These are phyloP conservation scores for Epichloe gansuensis DNA, from an alignment of 2,329 filamentous ascomycete species.

Conservation along the genomic window DNA sequence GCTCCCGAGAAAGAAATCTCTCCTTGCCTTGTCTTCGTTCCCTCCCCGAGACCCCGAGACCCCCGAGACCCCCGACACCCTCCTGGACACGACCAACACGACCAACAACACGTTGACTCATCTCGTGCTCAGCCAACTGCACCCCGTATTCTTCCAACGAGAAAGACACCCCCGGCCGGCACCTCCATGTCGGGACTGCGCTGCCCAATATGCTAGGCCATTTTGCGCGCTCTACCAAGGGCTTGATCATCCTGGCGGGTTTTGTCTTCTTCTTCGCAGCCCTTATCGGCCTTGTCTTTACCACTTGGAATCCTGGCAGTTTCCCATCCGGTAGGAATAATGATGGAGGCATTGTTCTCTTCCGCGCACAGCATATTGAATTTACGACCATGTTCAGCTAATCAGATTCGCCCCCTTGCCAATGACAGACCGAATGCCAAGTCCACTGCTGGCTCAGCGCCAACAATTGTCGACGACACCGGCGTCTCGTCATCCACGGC, in stretches of 20 bases:
- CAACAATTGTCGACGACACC: neutral
- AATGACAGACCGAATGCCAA: neutral
- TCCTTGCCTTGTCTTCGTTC: too few species aligned
- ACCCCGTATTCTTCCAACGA: neutral
- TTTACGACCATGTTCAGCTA: neutral
- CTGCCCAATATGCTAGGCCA: conserved; percentile 14
- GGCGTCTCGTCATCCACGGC: neutral
- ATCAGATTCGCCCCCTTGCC: neutral
- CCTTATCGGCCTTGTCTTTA: conserved; percentile 20
- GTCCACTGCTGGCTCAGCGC: neutral
- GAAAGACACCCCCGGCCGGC: neutral
- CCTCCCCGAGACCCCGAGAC: too few species aligned
- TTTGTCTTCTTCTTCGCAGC: conserved; percentile 20
- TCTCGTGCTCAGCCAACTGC: neutral
- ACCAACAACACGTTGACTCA: too few species aligned
- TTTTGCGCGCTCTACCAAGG: conserved; percentile 19
- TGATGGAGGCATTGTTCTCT: neutral
- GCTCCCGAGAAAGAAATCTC: too few species aligned
- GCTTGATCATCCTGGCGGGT: conserved; percentile 17
- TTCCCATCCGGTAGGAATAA: conserved; percentile 9
- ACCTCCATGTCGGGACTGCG: neutral
- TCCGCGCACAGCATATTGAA: neutral
- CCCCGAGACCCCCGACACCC: too few species aligned
- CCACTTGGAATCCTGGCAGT: conserved; percentile 18
- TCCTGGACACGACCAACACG: too few species aligned